These are phyloP conservation scores for Pseudogymnoascus sp. DNA, from an alignment of 2,329 filamentous ascomycete genomes.

Conservation along the genomic window DNA sequence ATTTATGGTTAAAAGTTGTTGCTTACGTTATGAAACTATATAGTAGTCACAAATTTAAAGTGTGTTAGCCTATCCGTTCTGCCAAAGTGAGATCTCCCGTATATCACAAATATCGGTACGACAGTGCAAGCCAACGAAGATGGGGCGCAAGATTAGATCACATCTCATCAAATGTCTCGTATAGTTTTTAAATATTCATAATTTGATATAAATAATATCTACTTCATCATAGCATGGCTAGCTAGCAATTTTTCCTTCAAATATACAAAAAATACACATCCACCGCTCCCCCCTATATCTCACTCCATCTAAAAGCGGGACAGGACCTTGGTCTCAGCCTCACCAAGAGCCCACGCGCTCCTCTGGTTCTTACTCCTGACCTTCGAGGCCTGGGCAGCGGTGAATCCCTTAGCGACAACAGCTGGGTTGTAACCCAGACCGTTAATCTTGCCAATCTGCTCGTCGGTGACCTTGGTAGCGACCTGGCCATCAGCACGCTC, in stretches of 20 bases:
- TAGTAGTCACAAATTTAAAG: neutral
- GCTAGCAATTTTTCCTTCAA: neutral
- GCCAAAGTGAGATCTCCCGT: too few relatives aligned
- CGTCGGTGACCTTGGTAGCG: constrained; percentile 46
- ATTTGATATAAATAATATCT: constrained; percentile 1
- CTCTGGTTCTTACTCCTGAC: constrained; percentile 60
- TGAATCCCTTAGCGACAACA: constrained; percentile 82
- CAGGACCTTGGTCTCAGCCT: constrained; percentile 67
- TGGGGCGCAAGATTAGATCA: neutral
- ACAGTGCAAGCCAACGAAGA: too few relatives aligned
- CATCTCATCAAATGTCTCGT: neutral
- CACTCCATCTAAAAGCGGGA: constrained; percentile 49
- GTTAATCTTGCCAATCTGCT: constrained; percentile 57
- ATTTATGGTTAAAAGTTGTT: neutral
- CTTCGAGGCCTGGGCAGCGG: constrained; percentile 61
- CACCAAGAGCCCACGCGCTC: constrained; percentile 71
- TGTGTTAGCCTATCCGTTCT: neutral
- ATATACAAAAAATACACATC: neutral
- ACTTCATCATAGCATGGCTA: constrained; percentile 1
- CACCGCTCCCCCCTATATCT: neutral
- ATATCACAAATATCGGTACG: too few relatives aligned
- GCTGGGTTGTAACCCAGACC: constrained; percentile 87
- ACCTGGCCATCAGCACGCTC: constrained; percentile 69
- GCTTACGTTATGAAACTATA: neutral
- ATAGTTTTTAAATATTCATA: neutral